These are phyloP conservation scores for Metschnikowia amazonensis DNA, from an alignment of 805 yeast genomes.

Conservation along the genomic window DNA sequence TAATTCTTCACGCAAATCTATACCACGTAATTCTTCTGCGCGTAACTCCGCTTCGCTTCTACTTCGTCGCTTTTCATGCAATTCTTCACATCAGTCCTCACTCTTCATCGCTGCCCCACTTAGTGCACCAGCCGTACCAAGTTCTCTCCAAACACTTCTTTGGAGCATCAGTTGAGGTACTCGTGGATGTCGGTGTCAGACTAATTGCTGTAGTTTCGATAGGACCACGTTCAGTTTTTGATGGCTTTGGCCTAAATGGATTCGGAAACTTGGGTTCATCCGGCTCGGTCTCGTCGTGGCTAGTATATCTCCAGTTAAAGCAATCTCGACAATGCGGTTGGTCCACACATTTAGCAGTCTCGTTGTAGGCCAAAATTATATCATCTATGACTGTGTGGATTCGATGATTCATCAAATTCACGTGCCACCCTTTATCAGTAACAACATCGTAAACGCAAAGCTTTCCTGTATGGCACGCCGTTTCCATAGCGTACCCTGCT, in stretches of 20 bases:
- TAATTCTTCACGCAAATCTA: no score
- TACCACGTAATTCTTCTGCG: no score
- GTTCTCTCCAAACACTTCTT: constrained; percentile 52
- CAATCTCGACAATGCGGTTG: constrained; percentile 90
- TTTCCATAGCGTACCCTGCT: constrained; percentile 97
- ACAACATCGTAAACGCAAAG: constrained; percentile 89
- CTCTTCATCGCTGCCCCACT: constrained; percentile 38
- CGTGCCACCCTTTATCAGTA: constrained; percentile 85
- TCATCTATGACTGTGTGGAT: constrained; percentile 88
- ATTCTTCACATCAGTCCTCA: background rate
- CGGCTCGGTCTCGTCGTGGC: constrained; percentile 40
- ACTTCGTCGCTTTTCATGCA: no score
- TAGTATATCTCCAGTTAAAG: constrained; percentile 78
- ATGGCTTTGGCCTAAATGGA: constrained; percentile 31
- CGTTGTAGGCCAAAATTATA: constrained; percentile 66
- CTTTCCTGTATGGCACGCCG: constrained; percentile 88
- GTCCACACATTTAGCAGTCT: constrained; percentile 66
- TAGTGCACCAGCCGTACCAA: constrained; percentile 65
- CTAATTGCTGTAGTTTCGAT: constrained; percentile 1
- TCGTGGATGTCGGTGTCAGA: constrained; percentile 1
- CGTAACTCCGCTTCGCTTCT: background rate
- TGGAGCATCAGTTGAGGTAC: constrained; percentile 25
- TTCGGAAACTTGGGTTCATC: constrained; percentile 38
- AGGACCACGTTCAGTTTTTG: constrained; percentile 5
- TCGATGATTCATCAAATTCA: constrained; percentile 81